Evolutionary conservation across 1,139 yeast genomes (phyloP).

Genomic region (Pichia norvegensis): DNA sequence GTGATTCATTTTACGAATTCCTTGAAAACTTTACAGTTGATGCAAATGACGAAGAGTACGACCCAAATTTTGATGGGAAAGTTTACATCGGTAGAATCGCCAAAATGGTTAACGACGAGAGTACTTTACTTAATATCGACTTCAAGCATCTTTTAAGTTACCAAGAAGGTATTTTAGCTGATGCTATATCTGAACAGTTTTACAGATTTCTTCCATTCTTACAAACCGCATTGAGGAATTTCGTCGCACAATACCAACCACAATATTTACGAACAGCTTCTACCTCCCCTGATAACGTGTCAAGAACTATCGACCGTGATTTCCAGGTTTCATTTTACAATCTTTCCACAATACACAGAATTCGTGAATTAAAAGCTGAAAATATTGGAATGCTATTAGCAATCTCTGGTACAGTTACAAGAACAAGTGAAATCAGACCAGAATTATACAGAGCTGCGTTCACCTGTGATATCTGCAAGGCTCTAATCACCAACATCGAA

Average conservation of each 20-base stretch:
- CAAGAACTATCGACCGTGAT: slow-evolving; percentile 54
- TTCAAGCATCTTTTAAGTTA: slow-evolving; percentile 68
- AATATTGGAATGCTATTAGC: slow-evolving; percentile 80
- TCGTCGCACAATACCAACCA: slow-evolving; percentile 74
- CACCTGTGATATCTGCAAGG: slow-evolving; percentile 83
- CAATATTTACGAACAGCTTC: slow-evolving; percentile 42
- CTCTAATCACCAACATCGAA: slow-evolving; percentile 82
- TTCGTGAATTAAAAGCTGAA: slow-evolving; percentile 85
- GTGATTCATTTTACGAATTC: slow-evolving; percentile 84
- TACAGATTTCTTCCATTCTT: slow-evolving; percentile 87
- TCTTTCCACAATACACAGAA: slow-evolving; percentile 72
- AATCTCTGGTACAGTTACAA: slow-evolving; percentile 90
- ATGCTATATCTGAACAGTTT: slow-evolving; percentile 85
- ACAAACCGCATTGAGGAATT: slow-evolving; percentile 62
- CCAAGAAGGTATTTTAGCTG: slow-evolving; percentile 83
- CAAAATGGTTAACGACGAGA: slow-evolving; percentile 69
- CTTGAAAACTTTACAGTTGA: slow-evolving; percentile 54
- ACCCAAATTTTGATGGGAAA: slow-evolving; percentile 42
- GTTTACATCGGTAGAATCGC: slow-evolving; percentile 75
- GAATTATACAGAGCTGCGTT: slow-evolving; percentile 84
- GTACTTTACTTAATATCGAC: slow-evolving; percentile 76
- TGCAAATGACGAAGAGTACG: slow-evolving; percentile 30
- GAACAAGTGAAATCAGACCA: slow-evolving; percentile 96
- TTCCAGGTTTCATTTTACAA: slow-evolving; percentile 89
- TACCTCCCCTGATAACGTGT: slow-evolving; percentile 19